phyloP scores from a whole-genome alignment of 768 basidiomycete species.

The Rhizopogon rudus region DNA sequence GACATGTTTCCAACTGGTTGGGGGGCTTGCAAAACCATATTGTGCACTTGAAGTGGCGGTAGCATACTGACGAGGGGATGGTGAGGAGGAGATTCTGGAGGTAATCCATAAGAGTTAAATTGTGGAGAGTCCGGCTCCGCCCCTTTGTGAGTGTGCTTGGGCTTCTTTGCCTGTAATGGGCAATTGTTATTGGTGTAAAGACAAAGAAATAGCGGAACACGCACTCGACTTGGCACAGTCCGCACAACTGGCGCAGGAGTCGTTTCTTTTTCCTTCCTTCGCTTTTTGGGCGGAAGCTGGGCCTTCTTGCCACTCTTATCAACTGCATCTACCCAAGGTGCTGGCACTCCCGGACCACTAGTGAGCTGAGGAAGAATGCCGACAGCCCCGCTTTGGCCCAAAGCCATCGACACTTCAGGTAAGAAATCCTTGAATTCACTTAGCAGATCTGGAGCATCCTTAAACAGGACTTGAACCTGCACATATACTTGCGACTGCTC shows the following conservation, averaged over 20 bases:
- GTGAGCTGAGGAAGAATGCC: slow-evolving; percentile 49
- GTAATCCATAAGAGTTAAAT: slow-evolving; percentile 41
- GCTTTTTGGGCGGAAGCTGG: slow-evolving; percentile 44
- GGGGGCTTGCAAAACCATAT: slow-evolving; percentile 17
- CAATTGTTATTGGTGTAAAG: slow-evolving; percentile 2
- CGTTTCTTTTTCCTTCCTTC: slow-evolving; percentile 71
- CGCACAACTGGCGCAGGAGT: slow-evolving; percentile 55
- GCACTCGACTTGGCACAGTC: slow-evolving; percentile 41
- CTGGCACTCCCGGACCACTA: slow-evolving; percentile 28
- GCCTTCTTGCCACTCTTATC: slow-evolving; percentile 40
- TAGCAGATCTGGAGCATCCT: slow-evolving; percentile 74
- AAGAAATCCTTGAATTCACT: slow-evolving; percentile 81
- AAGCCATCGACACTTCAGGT: slow-evolving; percentile 53
- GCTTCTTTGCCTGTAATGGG: slow-evolving; percentile 48
- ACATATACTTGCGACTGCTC: slow-evolving; percentile 67
- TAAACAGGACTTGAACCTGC: slow-evolving; percentile 78
- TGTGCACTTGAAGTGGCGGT: slow-evolving; percentile 22
- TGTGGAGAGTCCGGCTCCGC: slow-evolving; percentile 51
- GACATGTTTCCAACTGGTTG: slow-evolving; percentile 17
- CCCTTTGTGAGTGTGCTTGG: slow-evolving; percentile 56
- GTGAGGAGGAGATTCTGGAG: slow-evolving; percentile 29
- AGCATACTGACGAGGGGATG: slow-evolving; percentile 22
- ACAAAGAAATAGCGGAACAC: slow-evolving; percentile 14
- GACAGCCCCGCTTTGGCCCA: slow-evolving; percentile 35
- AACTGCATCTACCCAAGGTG: slow-evolving; percentile 37